Conservation (phyloP, 2,329 filamentous ascomycete genomes). For the Dactylella cylindrospora region DNA sequence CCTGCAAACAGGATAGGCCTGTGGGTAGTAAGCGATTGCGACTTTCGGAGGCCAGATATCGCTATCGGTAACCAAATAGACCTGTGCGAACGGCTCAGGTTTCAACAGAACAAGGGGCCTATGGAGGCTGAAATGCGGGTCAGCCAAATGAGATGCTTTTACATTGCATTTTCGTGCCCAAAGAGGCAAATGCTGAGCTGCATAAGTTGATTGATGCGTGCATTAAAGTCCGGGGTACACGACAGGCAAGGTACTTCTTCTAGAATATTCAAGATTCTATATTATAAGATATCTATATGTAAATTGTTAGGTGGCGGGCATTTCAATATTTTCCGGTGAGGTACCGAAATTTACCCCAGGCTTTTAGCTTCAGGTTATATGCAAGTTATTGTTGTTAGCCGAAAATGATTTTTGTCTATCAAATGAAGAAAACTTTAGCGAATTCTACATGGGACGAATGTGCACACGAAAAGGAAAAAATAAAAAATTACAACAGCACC, state of each 20-base stretch:
- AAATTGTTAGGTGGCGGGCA: no score
- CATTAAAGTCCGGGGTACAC: constrained; percentile 18
- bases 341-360: constrained; percentile 15
- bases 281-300: no score
- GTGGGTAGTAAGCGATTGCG: not conserved
- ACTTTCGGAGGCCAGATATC: constrained; percentile 4
- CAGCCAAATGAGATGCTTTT: not conserved
- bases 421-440: constrained; percentile 42
- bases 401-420: no score
- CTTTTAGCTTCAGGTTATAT: not conserved
- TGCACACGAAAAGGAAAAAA: not conserved
- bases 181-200: constrained; percentile 9
- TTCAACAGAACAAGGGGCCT: not conserved
- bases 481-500: not conserved
- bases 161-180: constrained; percentile 33
- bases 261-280: constrained; percentile 11
- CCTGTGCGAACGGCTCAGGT: not conserved
- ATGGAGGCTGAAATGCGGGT: constrained; percentile 2
- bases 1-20: not conserved
- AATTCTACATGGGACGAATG: constrained; percentile 1
- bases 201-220: constrained; percentile 16
- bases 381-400: constrained; percentile 4
- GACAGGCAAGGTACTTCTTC: constrained; percentile 12
- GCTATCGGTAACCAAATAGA: not conserved
- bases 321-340: constrained; percentile 4